These are phyloP conservation scores for Geotrichum carabidarum DNA, from an alignment of 1,139 yeast genomes.

Conservation along the genomic window DNA sequence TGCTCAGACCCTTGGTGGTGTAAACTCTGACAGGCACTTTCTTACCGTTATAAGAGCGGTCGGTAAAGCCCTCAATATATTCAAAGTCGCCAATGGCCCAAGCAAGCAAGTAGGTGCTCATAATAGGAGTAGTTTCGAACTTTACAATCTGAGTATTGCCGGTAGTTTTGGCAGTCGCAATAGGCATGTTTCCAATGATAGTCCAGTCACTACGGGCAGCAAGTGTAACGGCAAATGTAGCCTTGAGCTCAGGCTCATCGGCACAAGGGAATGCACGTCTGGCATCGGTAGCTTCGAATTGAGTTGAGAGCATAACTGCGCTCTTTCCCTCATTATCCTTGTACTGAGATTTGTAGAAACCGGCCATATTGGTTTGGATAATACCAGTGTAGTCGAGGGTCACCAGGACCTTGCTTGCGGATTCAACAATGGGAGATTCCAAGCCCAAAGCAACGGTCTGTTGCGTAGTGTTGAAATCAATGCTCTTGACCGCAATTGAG, in stretches of 20 bases:
- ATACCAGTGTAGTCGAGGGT: constrained; percentile 45
- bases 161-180: constrained; percentile 45
- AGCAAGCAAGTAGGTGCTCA: constrained; percentile 73
- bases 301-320: constrained; percentile 71
- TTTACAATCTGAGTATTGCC: constrained; percentile 37
- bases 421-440: constrained; percentile 27
- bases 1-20: constrained; percentile 62
- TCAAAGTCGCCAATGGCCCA: constrained; percentile 75
- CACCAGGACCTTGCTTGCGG: constrained; percentile 32
- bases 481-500: constrained; percentile 23
- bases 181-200: constrained; percentile 79
- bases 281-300: constrained; percentile 86
- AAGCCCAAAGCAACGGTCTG: constrained; percentile 36
- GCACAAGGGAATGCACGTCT: constrained; percentile 87
- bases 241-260: constrained; percentile 83
- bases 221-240: constrained; percentile 64
- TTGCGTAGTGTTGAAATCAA: constrained; percentile 29
- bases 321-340: constrained; percentile 50
- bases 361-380: constrained; percentile 70
- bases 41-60: constrained; percentile 43
- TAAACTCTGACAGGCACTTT: constrained; percentile 66
- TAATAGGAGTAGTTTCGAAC: constrained; percentile 58
- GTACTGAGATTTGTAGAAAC: constrained; percentile 75
- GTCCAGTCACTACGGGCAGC: constrained; percentile 56
- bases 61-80: constrained; percentile 51